Evolutionary conservation across 1,284 basidiomycete species (phyloP).

Genomic region (Irpex lacteus): DNA sequence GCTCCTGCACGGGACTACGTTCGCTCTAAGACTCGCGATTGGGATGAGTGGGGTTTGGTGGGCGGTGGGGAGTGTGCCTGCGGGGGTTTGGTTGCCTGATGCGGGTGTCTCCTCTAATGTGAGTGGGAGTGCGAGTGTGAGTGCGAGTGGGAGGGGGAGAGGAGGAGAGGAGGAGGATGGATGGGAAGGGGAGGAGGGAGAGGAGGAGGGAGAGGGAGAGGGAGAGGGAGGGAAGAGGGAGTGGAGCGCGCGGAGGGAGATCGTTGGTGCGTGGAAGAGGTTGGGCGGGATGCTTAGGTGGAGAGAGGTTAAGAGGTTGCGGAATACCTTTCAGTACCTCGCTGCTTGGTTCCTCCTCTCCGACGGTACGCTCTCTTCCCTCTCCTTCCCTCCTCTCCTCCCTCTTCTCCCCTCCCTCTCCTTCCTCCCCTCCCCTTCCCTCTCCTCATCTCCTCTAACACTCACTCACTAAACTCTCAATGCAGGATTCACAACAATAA

Average conservation of each 20-base stretch:
- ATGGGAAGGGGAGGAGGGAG: constrained; percentile 57
- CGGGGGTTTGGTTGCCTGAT: constrained; percentile 73
- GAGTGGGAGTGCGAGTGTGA: constrained; percentile 12
- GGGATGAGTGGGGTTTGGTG: constrained; percentile 84
- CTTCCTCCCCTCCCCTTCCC: not conserved
- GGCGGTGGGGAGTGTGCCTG: constrained; percentile 76
- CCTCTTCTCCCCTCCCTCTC: constrained; percentile 1
- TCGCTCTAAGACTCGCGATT: constrained; percentile 73
- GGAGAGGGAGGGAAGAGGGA: constrained; percentile 17
- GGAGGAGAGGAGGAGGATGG: constrained; percentile 52
- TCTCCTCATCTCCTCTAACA: not conserved
- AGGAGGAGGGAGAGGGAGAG: not conserved
- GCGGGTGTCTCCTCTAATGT: too few relatives aligned
- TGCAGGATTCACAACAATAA: constrained; percentile 78
- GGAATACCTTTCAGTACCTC: constrained; percentile 84
- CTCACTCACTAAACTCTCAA: not conserved
- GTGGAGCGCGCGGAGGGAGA: constrained; percentile 51
- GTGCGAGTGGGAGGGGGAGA: constrained; percentile 25
- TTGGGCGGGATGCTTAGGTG: constrained; percentile 68
- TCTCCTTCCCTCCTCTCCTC: not conserved
- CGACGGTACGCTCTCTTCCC: constrained; percentile 57
- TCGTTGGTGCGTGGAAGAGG: constrained; percentile 63
- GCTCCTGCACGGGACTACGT: constrained; percentile 75
- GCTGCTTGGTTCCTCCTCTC: constrained; percentile 90
- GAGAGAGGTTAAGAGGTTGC: constrained; percentile 67